Conservation (phyloP, 2,329 filamentous ascomycete genomes). For the Neobulgaria alba region DNA sequence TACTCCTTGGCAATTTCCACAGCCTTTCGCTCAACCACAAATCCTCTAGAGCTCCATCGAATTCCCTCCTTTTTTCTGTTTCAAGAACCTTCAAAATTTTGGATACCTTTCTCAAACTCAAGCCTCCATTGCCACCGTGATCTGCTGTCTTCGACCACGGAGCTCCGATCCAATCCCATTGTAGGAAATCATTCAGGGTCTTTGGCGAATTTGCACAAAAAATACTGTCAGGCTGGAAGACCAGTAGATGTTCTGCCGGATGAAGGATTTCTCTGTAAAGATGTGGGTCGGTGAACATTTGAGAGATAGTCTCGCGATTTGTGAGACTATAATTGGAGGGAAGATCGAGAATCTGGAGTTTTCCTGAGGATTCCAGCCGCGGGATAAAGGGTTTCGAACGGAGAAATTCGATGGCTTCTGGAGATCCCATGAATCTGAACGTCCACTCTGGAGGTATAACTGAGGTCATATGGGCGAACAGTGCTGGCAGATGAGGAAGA, state of each 20-base stretch:
- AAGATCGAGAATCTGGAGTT: slow-evolving; percentile 40
- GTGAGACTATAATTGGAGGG: slow-evolving; percentile 38
- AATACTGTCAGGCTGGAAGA: slow-evolving; percentile 46
- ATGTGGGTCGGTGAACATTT: slow-evolving; percentile 40
- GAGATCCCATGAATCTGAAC: slow-evolving; percentile 46
- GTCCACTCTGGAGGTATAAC: slow-evolving; percentile 48
- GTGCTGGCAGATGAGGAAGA: slow-evolving; percentile 40
- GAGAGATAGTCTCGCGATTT: slow-evolving; percentile 38
- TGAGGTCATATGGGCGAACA: slow-evolving; percentile 46
- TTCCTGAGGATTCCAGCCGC: slow-evolving; percentile 39
- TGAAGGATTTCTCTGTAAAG: slow-evolving; percentile 45
- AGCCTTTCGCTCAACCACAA: slow-evolving; percentile 35
- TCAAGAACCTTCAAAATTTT: slow-evolving; percentile 20
- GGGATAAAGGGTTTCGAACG: slow-evolving; percentile 32
- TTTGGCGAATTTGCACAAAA: slow-evolving; percentile 43
- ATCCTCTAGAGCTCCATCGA: slow-evolving; percentile 42
- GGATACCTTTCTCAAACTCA: slow-evolving; percentile 21
- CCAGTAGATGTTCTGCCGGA: slow-evolving; percentile 44
- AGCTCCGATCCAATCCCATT: slow-evolving; percentile 38
- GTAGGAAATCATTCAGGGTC: slow-evolving; percentile 44
- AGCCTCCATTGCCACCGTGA: slow-evolving; percentile 26
- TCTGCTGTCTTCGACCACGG: slow-evolving; percentile 20
- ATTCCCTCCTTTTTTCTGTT: slow-evolving; percentile 32
- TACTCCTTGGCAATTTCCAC: slow-evolving; percentile 24
- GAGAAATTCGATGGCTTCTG: slow-evolving; percentile 36